Evolutionary conservation across 2,329 filamentous ascomycete species (phyloP), one percentile per base, ranked within the genome.

Genomic region (Epichloe sp.): DNA sequence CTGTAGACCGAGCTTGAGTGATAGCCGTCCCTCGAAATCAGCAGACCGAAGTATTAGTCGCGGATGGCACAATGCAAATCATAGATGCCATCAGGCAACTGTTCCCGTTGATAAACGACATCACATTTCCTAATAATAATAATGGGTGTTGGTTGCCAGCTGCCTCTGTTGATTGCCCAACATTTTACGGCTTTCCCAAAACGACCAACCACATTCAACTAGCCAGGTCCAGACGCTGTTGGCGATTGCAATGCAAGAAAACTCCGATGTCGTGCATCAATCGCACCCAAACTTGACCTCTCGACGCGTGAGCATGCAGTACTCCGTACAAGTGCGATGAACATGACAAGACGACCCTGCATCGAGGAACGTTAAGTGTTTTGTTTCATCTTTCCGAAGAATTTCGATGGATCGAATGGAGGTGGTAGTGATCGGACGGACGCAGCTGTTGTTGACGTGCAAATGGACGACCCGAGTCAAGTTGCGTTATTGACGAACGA

Each of bases 241-340:
- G 23, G 34, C 26, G 34, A 49, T 38, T 14, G 48, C 12, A 34
- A 35, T 44, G 23, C 48, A 46, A 37, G 35, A 50, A 44, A 45
- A 10, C 45, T 50, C 48, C 42, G 48, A 50, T 35, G 48, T 31
- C 21, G 48, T 50, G 48, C 36, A 50, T 26, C 48, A 35, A n/a
- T 45, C 31, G 35, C 36, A 41, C 35, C 42, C 14, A 37, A 31
- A 42, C 41, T 36, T 37, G 41, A 37, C 31, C 19, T 37, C 5
- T 36, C 21, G 38, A 26, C 23, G 17, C 11, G 37, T 35, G 19
- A 49, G n/a, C 48, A 31, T 44, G 35, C 4, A 38, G 48, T 31
- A 31, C 31, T 31, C 31, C 3, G 31, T 31, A 43, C 48, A 45
- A 23, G 48, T 50, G 42, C 40, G 19, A 38, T 43, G 35, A 17